A percentile compares a stretch with the other conserved stretches of the same genome.
These are phyloP conservation scores for Fusarium abutilonis DNA, from an alignment of 2,329 filamentous ascomycete species.

Conservation along the genomic window DNA sequence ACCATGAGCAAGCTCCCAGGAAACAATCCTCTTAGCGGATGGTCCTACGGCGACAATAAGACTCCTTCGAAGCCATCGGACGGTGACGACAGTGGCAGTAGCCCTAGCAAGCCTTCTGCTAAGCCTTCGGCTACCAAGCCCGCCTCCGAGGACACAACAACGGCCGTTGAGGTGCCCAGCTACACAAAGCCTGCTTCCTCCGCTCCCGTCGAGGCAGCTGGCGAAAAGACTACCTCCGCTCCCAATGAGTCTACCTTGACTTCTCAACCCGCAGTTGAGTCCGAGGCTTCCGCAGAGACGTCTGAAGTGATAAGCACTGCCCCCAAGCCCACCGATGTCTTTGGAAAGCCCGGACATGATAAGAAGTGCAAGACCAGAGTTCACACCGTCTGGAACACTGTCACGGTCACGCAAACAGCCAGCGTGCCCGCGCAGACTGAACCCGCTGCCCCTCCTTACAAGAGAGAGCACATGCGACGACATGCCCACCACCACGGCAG, in stretches of 20 bases:
- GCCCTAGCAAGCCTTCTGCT: conserved; percentile 8
- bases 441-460: conserved; percentile 30
- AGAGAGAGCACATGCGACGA: conserved; percentile 46
- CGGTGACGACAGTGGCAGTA: conserved; percentile 22
- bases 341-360: conserved; percentile 32
- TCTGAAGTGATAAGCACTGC: conserved; percentile 18
- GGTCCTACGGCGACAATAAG: conserved; percentile 53
- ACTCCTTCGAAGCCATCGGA: conserved; percentile 9
- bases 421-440: conserved; percentile 35
- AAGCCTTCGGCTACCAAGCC: conserved; percentile 28
- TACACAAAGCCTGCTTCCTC: conserved; percentile 23
- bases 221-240: conserved; percentile 9
- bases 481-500: conserved; percentile 51
- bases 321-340: conserved; percentile 30
- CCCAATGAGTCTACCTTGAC: conserved; percentile 17
- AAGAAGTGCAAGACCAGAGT: conserved; percentile 45
- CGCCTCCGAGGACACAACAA: conserved; percentile 22
- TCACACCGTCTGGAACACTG: conserved; percentile 57
- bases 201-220: conserved; percentile 1
- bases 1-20: conserved; percentile 63
- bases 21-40: conserved; percentile 64
- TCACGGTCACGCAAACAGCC: conserved; percentile 54
- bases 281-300: conserved; percentile 30
- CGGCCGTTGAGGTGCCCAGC: conserved; percentile 14
- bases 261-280: conserved; percentile 27